phyloP scores from a whole-genome alignment of 768 basidiomycete species.

The Sarcodon sp. region DNA sequence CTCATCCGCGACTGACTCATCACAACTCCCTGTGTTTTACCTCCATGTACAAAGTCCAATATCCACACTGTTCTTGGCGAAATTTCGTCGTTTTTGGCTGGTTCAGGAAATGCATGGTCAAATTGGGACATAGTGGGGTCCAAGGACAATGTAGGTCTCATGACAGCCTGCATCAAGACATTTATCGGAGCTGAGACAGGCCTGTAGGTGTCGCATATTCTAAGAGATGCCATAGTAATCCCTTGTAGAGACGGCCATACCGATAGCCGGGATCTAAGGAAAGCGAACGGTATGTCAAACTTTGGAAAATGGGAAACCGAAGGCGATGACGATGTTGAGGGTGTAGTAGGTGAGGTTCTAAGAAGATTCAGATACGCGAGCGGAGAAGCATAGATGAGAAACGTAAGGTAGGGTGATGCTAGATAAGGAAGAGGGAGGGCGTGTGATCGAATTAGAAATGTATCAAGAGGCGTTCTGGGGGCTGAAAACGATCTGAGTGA shows the following conservation, averaged over 20 bases:
- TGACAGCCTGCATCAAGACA: constrained; percentile 11
- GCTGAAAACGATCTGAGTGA: constrained; percentile 24
- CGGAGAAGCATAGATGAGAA: constrained; percentile 61
- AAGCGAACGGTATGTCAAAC: constrained; percentile 39
- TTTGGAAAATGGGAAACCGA: constrained; percentile 15
- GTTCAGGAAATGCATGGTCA: constrained; percentile 38
- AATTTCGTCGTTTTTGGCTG: constrained; percentile 15
- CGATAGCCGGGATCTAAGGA: constrained; percentile 33
- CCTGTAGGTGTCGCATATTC: constrained; percentile 27
- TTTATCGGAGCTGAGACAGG: constrained; percentile 13
- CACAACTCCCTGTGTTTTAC: constrained; percentile 39
- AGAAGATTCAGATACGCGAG: constrained; percentile 52
- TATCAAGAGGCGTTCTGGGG: constrained; percentile 47
- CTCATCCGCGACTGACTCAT: constrained; percentile 65
- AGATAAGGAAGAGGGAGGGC: constrained; percentile 66
- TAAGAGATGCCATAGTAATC: constrained; percentile 40
- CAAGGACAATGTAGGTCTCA: constrained; percentile 43
- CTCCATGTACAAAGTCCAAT: constrained; percentile 57
- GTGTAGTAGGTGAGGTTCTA: constrained; percentile 20
- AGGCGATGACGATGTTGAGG: constrained; percentile 8
- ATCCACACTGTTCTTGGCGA: constrained; percentile 31
- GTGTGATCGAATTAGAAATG: constrained; percentile 54
- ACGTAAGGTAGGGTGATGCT: constrained; percentile 52
- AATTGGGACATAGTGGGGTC: constrained; percentile 28
- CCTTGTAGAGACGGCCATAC: constrained; percentile 26